phyloP scores from a whole-genome alignment of 2,329 filamentous ascomycete species.

The Phaeoacremonium minimum region DNA sequence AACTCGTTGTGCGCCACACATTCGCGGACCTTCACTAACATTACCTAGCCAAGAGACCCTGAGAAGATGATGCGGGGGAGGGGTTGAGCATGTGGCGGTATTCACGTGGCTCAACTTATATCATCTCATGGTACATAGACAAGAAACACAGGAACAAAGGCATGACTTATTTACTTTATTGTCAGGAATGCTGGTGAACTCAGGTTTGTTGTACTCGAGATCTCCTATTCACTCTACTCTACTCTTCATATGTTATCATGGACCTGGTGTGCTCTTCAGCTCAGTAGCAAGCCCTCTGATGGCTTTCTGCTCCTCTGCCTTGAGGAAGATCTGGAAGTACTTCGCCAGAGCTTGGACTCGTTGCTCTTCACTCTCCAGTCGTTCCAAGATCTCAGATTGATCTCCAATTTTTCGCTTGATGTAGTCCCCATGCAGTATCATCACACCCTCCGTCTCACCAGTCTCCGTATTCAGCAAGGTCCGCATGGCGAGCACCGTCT shows the following conservation, averaged over 20 bases:
- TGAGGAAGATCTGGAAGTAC: conserved; percentile 45
- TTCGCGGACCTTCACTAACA: no score
- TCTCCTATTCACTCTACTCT: no score
- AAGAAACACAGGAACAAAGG: no score
- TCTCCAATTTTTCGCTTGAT: conserved; percentile 37
- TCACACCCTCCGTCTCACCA: conserved; percentile 23
- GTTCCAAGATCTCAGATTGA: conserved; percentile 33
- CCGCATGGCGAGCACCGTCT: conserved; percentile 28
- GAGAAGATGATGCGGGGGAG: no score
- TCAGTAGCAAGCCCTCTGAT: conserved; percentile 35
- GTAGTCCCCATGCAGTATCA: conserved; percentile 37
- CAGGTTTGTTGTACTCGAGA: no score
- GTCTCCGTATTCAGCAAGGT: conserved; percentile 17
- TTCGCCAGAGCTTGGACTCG: conserved; percentile 41
- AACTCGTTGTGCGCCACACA: no score
- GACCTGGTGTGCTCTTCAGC: conserved; percentile 7
- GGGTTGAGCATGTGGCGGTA: no score
- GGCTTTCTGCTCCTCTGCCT: conserved; percentile 36
- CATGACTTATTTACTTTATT: no score
- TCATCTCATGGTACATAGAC: no score
- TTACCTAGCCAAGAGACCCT: no score
- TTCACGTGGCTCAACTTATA: no score
- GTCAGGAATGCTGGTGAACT: no score
- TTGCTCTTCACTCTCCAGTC: conserved; percentile 39
- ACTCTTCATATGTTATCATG: background rate